Conservation (phyloP, 768 basidiomycete genomes). For the Russula sp. region DNA sequence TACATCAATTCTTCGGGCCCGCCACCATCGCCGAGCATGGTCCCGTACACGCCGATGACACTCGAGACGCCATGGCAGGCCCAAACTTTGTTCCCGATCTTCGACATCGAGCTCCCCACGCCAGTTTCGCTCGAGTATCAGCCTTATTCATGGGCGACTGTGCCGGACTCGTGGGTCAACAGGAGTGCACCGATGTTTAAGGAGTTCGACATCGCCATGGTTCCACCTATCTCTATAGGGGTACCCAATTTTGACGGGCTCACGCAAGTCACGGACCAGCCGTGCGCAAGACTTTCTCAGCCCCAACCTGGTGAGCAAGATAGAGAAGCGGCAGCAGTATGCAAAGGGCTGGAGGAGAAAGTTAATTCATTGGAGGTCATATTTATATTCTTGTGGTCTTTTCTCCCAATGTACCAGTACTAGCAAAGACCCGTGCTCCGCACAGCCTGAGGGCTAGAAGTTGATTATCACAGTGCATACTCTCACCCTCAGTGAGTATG, state of each 20-base stretch:
- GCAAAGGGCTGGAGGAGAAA: no score
- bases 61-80: conserved; percentile 24
- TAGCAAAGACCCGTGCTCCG: no score
- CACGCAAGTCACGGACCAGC: conserved; percentile 2
- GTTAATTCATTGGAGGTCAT: no score
- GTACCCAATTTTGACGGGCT: conserved; percentile 39
- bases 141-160: conserved; percentile 30
- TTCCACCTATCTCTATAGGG: conserved; percentile 59
- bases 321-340: background rate
- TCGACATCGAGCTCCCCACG: conserved; percentile 26
- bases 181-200: conserved; percentile 38
- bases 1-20: conserved; percentile 22
- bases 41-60: conserved; percentile 16
- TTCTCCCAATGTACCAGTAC: no score
- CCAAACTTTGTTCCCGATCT: conserved; percentile 22
- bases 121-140: conserved; percentile 26
- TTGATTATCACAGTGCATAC: no score
- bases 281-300: conserved; percentile 14
- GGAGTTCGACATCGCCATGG: conserved; percentile 59
- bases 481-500: no score
- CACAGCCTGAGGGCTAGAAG: no score
- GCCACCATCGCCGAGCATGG: conserved; percentile 13
- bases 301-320: conserved; percentile 9
- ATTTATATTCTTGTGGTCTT: no score
- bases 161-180: conserved; percentile 32